Percentiles rank a stretch among this genome's conserved stretches.
These are phyloP conservation scores for Rhizopogon sp. DNA, from an alignment of 768 basidiomycete genomes.

Conservation along the genomic window DNA sequence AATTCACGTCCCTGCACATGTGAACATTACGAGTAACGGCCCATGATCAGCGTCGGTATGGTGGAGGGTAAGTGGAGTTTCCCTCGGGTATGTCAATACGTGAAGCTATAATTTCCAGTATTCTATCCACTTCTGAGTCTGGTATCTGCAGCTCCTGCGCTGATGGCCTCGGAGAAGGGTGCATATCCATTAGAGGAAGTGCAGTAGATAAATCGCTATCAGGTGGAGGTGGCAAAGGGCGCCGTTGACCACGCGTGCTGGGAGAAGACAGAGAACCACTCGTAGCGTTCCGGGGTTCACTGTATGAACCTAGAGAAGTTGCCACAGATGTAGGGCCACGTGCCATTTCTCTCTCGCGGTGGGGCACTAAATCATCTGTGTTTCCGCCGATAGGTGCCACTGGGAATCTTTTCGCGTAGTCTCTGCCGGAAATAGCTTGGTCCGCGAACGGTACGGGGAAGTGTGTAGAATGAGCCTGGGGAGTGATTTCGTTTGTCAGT, in stretches of 20 bases:
- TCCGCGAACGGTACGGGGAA: not conserved
- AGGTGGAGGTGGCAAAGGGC: not conserved
- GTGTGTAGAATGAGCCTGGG: not conserved
- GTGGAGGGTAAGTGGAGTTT: not conserved
- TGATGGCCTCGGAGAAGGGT: not conserved
- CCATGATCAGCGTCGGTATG: not conserved
- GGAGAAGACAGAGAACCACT: not conserved
- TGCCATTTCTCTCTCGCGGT: not conserved
- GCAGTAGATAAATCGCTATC: not conserved
- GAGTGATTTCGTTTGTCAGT: not conserved
- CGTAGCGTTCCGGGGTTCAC: not conserved
- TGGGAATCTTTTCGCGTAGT: not conserved
- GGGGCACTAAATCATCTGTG: not conserved
- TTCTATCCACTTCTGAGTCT: slow-evolving; percentile 4
- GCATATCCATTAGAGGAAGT: not conserved
- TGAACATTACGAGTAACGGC: not conserved
- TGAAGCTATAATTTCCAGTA: slow-evolving; percentile 3
- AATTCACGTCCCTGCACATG: not conserved
- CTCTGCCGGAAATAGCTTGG: not conserved
- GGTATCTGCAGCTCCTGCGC: not conserved
- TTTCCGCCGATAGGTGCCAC: slow-evolving; percentile 1
- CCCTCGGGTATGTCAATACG: slow-evolving; percentile 3
- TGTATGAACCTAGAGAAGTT: not conserved
- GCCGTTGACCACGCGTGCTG: not conserved
- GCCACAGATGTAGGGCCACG: not conserved